These are phyloP conservation scores for Lasiodiplodia citricola DNA, from an alignment of 2,329 filamentous ascomycete species.

Conservation along the genomic window DNA sequence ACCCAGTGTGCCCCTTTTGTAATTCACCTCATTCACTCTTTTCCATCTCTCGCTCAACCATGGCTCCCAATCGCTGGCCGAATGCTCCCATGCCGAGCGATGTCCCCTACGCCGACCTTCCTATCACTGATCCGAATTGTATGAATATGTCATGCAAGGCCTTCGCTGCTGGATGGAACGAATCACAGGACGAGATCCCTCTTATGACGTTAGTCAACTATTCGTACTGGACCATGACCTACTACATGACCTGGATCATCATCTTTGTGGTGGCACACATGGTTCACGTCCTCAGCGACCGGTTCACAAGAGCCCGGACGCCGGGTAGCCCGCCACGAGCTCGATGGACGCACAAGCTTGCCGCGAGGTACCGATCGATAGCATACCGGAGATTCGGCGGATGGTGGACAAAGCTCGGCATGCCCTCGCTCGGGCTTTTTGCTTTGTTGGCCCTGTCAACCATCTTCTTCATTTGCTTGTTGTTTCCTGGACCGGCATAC, in stretches of 20 bases:
- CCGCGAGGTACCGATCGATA: slow-evolving; percentile 28
- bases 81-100: slow-evolving; percentile 24
- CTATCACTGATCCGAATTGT: slow-evolving; percentile 30
- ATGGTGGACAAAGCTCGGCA: slow-evolving; percentile 24
- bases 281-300: slow-evolving; percentile 23
- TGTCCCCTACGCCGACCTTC: slow-evolving; percentile 27
- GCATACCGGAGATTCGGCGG: slow-evolving; percentile 31
- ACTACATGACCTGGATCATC: slow-evolving; percentile 30
- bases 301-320: not conserved
- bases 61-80: slow-evolving; percentile 27
- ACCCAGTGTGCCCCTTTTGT: not conserved
- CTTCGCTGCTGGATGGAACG: slow-evolving; percentile 29
- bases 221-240: slow-evolving; percentile 30
- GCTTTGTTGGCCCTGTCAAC: slow-evolving; percentile 29
- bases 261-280: slow-evolving; percentile 28
- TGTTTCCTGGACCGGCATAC: slow-evolving; percentile 31
- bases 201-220: slow-evolving; percentile 28
- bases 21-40: not conserved
- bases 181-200: slow-evolving; percentile 26
- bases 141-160: slow-evolving; percentile 28
- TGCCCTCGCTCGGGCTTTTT: slow-evolving; percentile 31
- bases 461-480: slow-evolving; percentile 30
- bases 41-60: not conserved
- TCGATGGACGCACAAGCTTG: slow-evolving; percentile 24
- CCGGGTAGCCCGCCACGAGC: not conserved